Conservation (phyloP, 306 rosid genomes). For the Medicago truncatula region DNA sequence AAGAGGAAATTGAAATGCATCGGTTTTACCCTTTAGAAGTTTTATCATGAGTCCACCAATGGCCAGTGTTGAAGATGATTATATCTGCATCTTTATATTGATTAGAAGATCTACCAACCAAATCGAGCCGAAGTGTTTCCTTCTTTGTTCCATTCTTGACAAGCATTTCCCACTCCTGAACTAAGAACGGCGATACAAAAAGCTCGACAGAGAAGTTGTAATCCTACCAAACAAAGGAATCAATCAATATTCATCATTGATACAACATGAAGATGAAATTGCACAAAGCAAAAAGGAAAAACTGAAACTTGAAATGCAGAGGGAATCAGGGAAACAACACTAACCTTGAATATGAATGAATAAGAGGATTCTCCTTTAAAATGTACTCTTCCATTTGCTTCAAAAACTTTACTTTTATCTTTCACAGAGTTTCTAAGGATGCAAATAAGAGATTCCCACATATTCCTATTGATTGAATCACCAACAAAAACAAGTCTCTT, state of each 20-base stretch:
- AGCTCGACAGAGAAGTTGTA: conserved; percentile 81
- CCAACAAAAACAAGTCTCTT: conserved; percentile 88
- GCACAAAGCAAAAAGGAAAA: not conserved
- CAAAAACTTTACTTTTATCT: conserved; percentile 67
- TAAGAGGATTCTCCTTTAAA: conserved; percentile 86
- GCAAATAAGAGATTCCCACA: conserved; percentile 98
- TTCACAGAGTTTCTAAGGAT: conserved; percentile 77
- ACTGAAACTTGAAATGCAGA: not conserved
- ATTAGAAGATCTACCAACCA: conserved; percentile 71
- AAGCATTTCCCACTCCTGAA: conserved; percentile 80
- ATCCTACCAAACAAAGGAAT: conserved; percentile 56
- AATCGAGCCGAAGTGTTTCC: conserved; percentile 91
- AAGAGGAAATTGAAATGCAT: conserved; percentile 16
- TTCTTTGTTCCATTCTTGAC: conserved; percentile 73
- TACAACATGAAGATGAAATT: conserved; percentile 15
- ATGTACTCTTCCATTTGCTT: conserved; percentile 73
- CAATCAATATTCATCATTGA: conserved; percentile 1
- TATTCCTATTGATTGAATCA: conserved; percentile 89
- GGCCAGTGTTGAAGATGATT: conserved; percentile 90
- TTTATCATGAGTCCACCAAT: conserved; percentile 99
- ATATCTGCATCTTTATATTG: conserved; percentile 81
- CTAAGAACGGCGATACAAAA: conserved; percentile 87
- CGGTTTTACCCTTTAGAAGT: conserved; percentile 76
- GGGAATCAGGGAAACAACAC: conserved; percentile 6
- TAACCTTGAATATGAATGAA: conserved; percentile 84